Conservation (phyloP, 2,329 filamentous ascomycete species). For the Fulvia fulva region DNA sequence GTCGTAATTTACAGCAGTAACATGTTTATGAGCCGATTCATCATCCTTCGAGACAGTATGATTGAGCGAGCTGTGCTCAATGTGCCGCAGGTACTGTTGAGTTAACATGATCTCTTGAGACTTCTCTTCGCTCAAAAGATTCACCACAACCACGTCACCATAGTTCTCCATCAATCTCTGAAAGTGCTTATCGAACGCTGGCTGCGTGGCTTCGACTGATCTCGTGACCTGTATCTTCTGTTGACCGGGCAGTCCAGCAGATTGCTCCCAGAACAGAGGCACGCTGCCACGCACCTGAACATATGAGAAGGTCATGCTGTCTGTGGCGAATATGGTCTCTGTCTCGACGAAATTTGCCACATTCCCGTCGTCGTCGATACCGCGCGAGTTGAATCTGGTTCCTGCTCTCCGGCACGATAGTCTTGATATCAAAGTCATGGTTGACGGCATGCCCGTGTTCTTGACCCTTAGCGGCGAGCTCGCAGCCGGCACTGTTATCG, state of each 20-base stretch:
- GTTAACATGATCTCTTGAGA: constrained; percentile 81
- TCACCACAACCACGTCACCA: constrained; percentile 86
- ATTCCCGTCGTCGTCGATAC: constrained; percentile 95
- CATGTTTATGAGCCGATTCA: constrained; percentile 63
- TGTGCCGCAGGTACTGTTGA: constrained; percentile 71
- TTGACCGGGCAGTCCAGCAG: constrained; percentile 80
- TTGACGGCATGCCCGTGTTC: constrained; percentile 71
- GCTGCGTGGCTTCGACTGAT: constrained; percentile 84
- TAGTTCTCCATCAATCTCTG: constrained; percentile 80
- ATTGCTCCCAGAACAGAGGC: constrained; percentile 95
- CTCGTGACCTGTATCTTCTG: constrained; percentile 92
- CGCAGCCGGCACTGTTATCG: constrained; percentile 75
- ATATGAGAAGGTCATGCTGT: constrained; percentile 82
- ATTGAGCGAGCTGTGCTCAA: constrained; percentile 70
- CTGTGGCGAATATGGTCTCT: constrained; percentile 84
- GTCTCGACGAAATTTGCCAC: constrained; percentile 99
- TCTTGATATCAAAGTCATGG: constrained; percentile 83
- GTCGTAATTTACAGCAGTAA: constrained; percentile 85
- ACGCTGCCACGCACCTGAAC: constrained; percentile 89
- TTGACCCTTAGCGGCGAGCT: constrained; percentile 65
- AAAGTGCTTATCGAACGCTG: constrained; percentile 94
- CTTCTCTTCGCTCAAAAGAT: constrained; percentile 87
- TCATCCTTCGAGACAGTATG: constrained; percentile 43
- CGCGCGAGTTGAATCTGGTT: constrained; percentile 93
- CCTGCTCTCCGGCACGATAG: constrained; percentile 87